Evolutionary conservation across 305 asterid species (phyloP).

Genomic region (Fraxinus latifolia): DNA sequence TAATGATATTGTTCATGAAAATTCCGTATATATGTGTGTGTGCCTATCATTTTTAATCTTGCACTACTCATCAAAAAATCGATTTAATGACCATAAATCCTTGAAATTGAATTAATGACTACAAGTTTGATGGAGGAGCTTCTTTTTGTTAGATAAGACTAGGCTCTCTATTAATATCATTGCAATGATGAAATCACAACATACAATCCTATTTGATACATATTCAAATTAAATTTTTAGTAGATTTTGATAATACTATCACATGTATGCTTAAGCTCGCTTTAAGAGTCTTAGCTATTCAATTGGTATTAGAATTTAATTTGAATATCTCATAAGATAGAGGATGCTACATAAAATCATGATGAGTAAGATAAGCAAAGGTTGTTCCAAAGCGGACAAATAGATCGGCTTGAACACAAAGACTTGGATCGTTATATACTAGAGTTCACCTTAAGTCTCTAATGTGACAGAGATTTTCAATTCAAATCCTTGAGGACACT

Average conservation of each 20-base stretch:
- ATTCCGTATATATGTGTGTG: background rate
- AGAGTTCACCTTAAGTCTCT: background rate
- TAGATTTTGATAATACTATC: too few species aligned
- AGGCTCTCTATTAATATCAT: background rate
- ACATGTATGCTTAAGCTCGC: too few species aligned
- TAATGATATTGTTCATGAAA: background rate
- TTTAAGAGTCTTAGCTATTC: background rate
- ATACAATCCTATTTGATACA: background rate
- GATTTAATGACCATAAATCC: background rate
- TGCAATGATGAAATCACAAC: background rate
- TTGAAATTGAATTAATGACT: background rate
- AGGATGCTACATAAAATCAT: background rate
- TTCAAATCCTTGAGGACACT: background rate
- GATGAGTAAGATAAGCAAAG: too few species aligned
- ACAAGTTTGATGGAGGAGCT: background rate
- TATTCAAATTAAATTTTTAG: too few species aligned
- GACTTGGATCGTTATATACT: too few species aligned
- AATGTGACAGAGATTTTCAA: background rate
- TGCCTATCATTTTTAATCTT: background rate
- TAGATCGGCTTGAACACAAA: background rate
- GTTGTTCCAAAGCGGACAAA: background rate
- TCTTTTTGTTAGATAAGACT: background rate
- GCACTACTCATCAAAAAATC: background rate
- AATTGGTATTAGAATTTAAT: too few species aligned
- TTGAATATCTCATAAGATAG: background rate